These are phyloP conservation scores for Apiospora pterosperma DNA, from an alignment of 2,329 filamentous ascomycete species.

Conservation along the genomic window DNA sequence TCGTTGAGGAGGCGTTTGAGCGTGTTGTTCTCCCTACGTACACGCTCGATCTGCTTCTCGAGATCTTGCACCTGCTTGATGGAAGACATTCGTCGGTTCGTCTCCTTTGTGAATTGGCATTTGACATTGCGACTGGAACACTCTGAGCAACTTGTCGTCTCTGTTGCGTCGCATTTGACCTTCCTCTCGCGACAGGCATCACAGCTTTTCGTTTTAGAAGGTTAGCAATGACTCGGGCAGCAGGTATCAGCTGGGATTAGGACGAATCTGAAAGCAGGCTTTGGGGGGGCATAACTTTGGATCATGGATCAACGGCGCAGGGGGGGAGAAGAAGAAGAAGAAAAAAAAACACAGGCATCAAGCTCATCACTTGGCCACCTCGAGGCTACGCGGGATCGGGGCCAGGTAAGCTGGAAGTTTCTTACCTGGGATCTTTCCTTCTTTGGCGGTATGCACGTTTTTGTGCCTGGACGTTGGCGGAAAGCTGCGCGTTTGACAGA, in stretches of 20 bases:
- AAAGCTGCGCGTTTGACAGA: constrained; percentile 34
- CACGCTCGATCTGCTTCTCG: constrained; percentile 80
- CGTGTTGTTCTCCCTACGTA: constrained; percentile 76
- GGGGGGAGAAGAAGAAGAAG: too few species aligned
- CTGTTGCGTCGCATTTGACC: constrained; percentile 91
- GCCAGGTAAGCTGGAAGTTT: constrained; percentile 37
- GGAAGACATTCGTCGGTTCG: constrained; percentile 96
- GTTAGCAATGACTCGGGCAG: constrained; percentile 1
- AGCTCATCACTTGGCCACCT: not conserved
- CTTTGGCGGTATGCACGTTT: constrained; percentile 94
- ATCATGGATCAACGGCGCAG: not conserved
- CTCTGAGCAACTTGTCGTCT: constrained; percentile 93
- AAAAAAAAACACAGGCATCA: not conserved
- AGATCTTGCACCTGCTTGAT: constrained; percentile 99
- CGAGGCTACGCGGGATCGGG: not conserved
- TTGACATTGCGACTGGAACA: constrained; percentile 95
- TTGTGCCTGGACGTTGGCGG: constrained; percentile 63
- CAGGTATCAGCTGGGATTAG: not conserved
- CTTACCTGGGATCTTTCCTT: constrained; percentile 78
- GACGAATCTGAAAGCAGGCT: not conserved
- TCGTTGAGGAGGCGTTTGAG: constrained; percentile 63
- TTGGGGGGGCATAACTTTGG: not conserved
- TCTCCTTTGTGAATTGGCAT: constrained; percentile 99
- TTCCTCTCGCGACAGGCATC: constrained; percentile 90
- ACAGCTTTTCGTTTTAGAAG: constrained; percentile 50